Base-by-base conservation (phyloP, 352 stramenopile genomes). In the Aphanomyces astaci region DNA sequence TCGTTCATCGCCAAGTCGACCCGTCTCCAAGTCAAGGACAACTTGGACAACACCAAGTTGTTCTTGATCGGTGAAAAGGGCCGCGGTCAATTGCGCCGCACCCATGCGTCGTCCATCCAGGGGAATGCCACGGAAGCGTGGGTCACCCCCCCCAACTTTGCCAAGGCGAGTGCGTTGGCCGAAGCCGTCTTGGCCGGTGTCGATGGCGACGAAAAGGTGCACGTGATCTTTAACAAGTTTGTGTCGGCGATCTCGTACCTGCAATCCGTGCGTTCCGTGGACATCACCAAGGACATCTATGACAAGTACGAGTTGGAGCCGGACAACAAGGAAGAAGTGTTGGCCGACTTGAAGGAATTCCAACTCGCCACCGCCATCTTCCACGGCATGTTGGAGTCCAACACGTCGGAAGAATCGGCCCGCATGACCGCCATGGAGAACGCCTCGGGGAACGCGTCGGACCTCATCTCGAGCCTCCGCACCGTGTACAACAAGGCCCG, bases 391-490 rank as follows among this genome's bases (percentile, higher is more conserved):
- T 96, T 99, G 76, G 97, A 99, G 81, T 98, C 92, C 77, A 95
- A 95, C 71, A 98, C 96, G 66, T 96, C 91, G 56, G 97, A 99
- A 81, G 94, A 99, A 80, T 95, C 85, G 30, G 98, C 96, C 74
- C 94, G 97, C 76, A 99, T 99, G 97, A 96, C 95, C 71, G 97
- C 97, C 53, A 99, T 99, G 97, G 96, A 99, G 78, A 99, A 99
- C 76, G 96, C 97, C 49, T 98, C 94, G 39, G 98, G 97, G 77
- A 99, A 99, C 79, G 97, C 96, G 25, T 81, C 91, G 70, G 96
- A 99, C 53, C 91, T 99, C 81, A 98, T 99, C 78, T 92, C 96
- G 72, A 89, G 79, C 74, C 76, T 81, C 84, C 96, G 96, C 80
- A 78, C 92, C 71, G 73, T 84, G 70, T 94, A 94, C 82, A 94